These are phyloP conservation scores for Cercospora sesami DNA, from an alignment of 2,329 filamentous ascomycete genomes.

Conservation along the genomic window DNA sequence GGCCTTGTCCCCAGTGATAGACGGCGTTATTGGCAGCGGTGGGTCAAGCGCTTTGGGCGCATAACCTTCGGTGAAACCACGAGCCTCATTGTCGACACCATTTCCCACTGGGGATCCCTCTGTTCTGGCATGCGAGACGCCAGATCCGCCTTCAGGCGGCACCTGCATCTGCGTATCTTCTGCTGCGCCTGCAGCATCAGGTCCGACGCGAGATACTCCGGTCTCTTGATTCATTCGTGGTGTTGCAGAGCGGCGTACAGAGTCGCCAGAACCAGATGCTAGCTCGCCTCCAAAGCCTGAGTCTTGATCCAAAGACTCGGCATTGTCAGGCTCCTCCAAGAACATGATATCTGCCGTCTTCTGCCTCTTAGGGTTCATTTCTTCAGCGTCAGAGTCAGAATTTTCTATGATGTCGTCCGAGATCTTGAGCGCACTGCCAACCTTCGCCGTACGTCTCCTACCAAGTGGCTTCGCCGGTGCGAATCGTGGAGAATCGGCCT, in stretches of 20 bases:
- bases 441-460: constrained; percentile 18
- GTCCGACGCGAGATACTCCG: background rate
- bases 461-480: constrained; percentile 12
- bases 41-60: background rate
- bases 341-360: background rate
- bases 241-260: background rate
- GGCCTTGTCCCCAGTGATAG: background rate
- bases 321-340: background rate
- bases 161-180: background rate
- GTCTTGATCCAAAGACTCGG: background rate
- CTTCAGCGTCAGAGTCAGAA: constrained; percentile 16
- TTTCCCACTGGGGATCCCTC: background rate
- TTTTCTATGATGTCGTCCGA: constrained; percentile 10
- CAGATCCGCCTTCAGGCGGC: background rate
- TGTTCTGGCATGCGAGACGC: background rate
- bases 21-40: background rate
- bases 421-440: constrained; percentile 11
- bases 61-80: background rate
- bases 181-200: background rate
- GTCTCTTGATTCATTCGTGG: background rate
- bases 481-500: constrained; percentile 17
- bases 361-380: constrained; percentile 8
- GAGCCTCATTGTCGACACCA: background rate
- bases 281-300: background rate
- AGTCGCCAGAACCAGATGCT: background rate